phyloP scores from a whole-genome alignment of 176 grass and related monocot species.

The Hyparrhenia diplandra region DNA sequence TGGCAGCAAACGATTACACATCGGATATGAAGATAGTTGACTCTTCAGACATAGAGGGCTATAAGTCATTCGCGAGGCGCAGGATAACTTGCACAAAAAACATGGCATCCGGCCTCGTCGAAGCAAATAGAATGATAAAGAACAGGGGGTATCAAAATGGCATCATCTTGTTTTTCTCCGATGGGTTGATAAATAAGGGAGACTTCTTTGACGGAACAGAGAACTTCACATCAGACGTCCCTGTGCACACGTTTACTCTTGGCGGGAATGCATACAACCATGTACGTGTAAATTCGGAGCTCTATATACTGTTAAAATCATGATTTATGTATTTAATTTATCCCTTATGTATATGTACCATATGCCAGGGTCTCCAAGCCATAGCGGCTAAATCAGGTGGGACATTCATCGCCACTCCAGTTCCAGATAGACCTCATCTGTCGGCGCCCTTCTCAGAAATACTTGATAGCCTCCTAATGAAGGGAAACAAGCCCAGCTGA shows the following conservation, averaged over 20 bases:
- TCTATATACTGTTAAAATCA: neutral
- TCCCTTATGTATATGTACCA: neutral
- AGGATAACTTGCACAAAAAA: neutral
- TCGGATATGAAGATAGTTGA: neutral
- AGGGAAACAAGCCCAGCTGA: neutral
- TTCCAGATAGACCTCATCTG: neutral
- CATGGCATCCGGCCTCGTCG: no score
- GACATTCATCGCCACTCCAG: neutral
- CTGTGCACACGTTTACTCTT: neutral
- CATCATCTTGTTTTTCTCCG: neutral
- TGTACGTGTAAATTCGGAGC: neutral
- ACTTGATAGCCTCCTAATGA: neutral
- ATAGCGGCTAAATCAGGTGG: neutral
- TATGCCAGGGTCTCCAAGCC: no score
- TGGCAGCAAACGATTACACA: neutral
- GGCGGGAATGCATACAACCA: neutral
- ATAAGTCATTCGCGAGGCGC: neutral
- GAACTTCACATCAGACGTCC: neutral
- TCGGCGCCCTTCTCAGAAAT: neutral
- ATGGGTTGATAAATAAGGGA: neutral
- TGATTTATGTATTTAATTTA: neutral
- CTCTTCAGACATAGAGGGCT: neutral
- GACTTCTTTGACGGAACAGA: neutral
- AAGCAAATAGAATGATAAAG: neutral
- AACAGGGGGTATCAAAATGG: neutral